These are phyloP conservation scores for Thalassiosira hispida DNA, from an alignment of 352 stramenopile genomes.

Conservation along the genomic window DNA sequence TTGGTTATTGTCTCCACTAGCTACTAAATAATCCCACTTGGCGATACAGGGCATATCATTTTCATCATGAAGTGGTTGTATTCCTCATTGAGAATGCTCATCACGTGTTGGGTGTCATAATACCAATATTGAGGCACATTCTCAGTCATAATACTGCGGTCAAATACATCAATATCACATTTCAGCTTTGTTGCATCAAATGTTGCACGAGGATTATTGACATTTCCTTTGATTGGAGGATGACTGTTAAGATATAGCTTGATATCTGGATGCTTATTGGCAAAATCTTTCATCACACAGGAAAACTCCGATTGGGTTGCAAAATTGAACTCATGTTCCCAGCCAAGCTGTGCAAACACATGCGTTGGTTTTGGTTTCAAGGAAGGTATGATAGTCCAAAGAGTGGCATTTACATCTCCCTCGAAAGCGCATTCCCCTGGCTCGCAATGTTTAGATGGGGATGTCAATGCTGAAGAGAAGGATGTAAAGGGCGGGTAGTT, in stretches of 20 bases:
- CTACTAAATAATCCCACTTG: too few species aligned
- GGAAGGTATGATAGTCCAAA: slow-evolving; percentile 16
- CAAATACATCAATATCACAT: slow-evolving; percentile 3
- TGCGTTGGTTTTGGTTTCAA: slow-evolving; percentile 17
- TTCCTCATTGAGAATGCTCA: slow-evolving; percentile 21
- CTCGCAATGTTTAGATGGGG: neutral
- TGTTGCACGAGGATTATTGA: neutral
- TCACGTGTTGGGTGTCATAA: slow-evolving; percentile 4
- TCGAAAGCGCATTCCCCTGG: slow-evolving; percentile 2
- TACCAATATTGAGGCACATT: slow-evolving; percentile 13
- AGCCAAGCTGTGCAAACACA: slow-evolving; percentile 15
- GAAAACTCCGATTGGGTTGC: slow-evolving; percentile 4
- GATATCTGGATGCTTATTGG: neutral
- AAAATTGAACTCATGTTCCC: neutral
- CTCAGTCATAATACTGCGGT: slow-evolving; percentile 11
- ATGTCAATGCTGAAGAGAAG: neutral
- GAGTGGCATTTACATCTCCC: slow-evolving; percentile 14
- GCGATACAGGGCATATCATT: slow-evolving; percentile 11
- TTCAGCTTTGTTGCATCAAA: slow-evolving; percentile 6
- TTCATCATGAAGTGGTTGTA: slow-evolving; percentile 22
- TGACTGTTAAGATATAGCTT: slow-evolving; percentile 6
- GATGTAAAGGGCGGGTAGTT: slow-evolving; percentile 10
- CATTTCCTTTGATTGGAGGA: neutral
- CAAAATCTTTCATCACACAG: slow-evolving; percentile 2
- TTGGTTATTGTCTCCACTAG: too few species aligned